Evolutionary conservation across 176 grass and related monocot species (phyloP).

Genomic region (Aechmea fasciata): DNA sequence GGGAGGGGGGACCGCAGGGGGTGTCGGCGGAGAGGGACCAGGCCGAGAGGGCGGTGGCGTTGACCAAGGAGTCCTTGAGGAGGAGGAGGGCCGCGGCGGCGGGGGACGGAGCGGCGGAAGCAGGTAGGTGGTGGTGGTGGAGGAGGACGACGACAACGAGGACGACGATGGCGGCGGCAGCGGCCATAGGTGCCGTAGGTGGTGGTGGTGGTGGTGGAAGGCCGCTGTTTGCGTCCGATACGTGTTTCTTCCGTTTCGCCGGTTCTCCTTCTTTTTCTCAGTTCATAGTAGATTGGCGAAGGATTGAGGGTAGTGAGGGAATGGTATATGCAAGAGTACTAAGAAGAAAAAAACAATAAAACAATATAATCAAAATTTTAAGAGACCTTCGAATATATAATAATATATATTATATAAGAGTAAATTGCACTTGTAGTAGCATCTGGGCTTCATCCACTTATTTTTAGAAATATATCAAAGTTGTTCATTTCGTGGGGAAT

Average conservation of each 20-base stretch:
- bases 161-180: not conserved
- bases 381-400: no score
- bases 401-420: no score
- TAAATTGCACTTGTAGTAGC: no score
- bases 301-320: no score
- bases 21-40: conserved; percentile 37
- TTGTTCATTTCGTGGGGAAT: no score
- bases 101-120: not conserved
- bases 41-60: conserved; percentile 55
- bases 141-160: conserved; percentile 15
- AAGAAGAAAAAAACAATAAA: no score
- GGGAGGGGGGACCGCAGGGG: conserved; percentile 23
- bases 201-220: conserved; percentile 25
- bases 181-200: conserved; percentile 34
- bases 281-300: not conserved
- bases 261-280: conserved; percentile 16
- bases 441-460: no score
- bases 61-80: conserved; percentile 67
- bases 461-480: no score
- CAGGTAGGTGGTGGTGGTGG: not conserved
- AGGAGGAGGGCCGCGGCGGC: conserved; percentile 49
- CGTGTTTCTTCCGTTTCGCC: conserved; percentile 31
- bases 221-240: conserved; percentile 29
- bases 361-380: no score
- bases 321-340: no score